Evolutionary conservation across 345 rosid genomes (phyloP).

Genomic region (Geranium rotundifolium): DNA sequence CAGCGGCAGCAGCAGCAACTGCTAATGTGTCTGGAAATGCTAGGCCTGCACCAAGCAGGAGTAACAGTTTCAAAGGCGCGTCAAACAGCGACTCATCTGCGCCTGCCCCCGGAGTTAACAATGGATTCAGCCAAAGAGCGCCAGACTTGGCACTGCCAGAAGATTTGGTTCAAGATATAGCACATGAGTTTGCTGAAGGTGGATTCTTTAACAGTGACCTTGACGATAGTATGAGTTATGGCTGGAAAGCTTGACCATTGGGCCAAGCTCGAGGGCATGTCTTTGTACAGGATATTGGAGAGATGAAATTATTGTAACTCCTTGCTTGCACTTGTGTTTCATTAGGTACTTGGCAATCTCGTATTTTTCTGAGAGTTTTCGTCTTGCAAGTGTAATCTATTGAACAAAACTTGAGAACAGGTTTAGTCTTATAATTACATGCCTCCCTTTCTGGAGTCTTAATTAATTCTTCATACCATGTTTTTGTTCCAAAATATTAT

Average conservation of each 20-base stretch:
- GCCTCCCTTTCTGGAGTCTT: not conserved
- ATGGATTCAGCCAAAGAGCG: slow-evolving; percentile 35
- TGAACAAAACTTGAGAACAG: slow-evolving; percentile 22
- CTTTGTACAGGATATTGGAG: slow-evolving; percentile 36
- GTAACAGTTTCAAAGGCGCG: slow-evolving; percentile 52
- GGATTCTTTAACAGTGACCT: slow-evolving; percentile 61
- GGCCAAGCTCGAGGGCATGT: slow-evolving; percentile 1
- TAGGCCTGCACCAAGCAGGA: slow-evolving; percentile 39
- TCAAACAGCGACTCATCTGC: slow-evolving; percentile 52
- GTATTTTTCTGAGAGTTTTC: slow-evolving; percentile 10
- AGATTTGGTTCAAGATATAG: slow-evolving; percentile 54
- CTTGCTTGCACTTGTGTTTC: slow-evolving; percentile 16
- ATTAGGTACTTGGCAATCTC: slow-evolving; percentile 21
- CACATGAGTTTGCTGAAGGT: slow-evolving; percentile 44
- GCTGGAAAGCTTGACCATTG: slow-evolving; percentile 46
- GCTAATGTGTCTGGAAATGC: slow-evolving; percentile 30
- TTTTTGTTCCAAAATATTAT: no score
- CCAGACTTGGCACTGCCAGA: slow-evolving; percentile 41
- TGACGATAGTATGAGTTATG: slow-evolving; percentile 51
- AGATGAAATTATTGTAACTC: slow-evolving; percentile 33
- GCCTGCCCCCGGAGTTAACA: slow-evolving; percentile 33
- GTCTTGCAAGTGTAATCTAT: slow-evolving; percentile 56
- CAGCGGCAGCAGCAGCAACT: slow-evolving; percentile 25
- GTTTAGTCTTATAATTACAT: slow-evolving; percentile 10
- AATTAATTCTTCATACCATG: no score